A percentile compares a stretch with the other conserved stretches of the same genome.
Evolutionary conservation across 148 eudicot species (phyloP).

Genomic region (Rhododendron ferrugineum): DNA sequence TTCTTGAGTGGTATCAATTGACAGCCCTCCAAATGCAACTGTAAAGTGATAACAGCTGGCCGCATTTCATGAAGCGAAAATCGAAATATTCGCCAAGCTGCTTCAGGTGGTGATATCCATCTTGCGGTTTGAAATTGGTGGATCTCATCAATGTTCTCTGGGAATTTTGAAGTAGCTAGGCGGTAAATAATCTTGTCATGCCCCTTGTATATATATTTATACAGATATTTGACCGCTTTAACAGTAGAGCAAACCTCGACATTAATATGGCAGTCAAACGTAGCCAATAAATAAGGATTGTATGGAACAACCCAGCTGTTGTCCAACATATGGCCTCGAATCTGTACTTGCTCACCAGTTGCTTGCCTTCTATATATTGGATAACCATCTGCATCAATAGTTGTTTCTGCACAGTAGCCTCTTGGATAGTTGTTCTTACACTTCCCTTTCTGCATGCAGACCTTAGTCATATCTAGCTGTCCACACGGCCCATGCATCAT

Average conservation of each 20-base stretch:
- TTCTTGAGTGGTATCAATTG: not conserved
- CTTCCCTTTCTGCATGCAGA: too few relatives aligned
- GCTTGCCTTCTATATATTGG: too few relatives aligned
- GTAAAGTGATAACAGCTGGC: not conserved
- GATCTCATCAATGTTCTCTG: not conserved
- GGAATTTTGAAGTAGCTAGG: not conserved
- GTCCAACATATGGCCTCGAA: not conserved
- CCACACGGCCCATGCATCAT: too few relatives aligned
- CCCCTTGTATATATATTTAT: not conserved
- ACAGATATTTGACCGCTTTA: not conserved
- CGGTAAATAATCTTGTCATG: not conserved
- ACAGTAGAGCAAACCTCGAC: not conserved
- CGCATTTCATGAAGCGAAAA: not conserved
- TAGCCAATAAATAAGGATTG: not conserved
- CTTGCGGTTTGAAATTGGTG: not conserved
- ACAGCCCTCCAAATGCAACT: not conserved
- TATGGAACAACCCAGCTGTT: not conserved
- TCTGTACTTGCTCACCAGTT: too few relatives aligned
- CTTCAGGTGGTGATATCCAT: not conserved
- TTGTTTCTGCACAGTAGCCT: too few relatives aligned
- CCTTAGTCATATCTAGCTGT: too few relatives aligned
- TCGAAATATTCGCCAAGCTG: not conserved
- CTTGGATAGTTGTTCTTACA: too few relatives aligned
- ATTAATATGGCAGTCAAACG: not conserved
- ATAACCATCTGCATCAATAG: too few relatives aligned